Percentiles rank a stretch among this genome's conserved stretches.
phyloP scores from a whole-genome alignment of 2,329 filamentous ascomycete species.

The Xylaria polymorpha region DNA sequence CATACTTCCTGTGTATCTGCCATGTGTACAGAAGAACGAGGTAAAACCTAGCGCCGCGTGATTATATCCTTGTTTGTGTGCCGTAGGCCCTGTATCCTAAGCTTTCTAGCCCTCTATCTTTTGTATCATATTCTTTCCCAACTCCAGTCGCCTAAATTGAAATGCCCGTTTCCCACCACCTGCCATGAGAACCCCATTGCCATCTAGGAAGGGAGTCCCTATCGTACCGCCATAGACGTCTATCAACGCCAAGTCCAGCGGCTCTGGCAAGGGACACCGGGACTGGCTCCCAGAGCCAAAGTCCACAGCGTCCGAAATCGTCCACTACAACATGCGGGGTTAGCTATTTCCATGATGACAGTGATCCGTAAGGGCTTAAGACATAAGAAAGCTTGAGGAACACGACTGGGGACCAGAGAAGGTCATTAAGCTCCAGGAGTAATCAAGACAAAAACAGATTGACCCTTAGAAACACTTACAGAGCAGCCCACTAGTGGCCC shows the following conservation, averaged over 20 bases:
- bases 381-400: background rate
- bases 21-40: background rate
- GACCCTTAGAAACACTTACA: conserved; percentile 36
- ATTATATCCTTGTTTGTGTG: background rate
- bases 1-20: background rate
- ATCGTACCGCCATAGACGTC: conserved; percentile 69
- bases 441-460: background rate
- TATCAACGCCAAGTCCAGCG: conserved; percentile 50
- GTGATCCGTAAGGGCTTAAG: too few relatives aligned
- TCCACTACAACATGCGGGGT: conserved; percentile 57
- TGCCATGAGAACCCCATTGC: conserved; percentile 62
- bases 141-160: conserved; percentile 46
- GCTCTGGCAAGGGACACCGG: conserved; percentile 76
- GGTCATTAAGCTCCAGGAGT: background rate
- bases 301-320: conserved; percentile 77
- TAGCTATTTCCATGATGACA: conserved; percentile 1
- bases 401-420: too few relatives aligned
- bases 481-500: conserved; percentile 72
- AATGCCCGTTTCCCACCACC: conserved; percentile 69
- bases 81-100: conserved; percentile 11
- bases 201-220: conserved; percentile 63
- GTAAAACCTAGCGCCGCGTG: background rate
- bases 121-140: background rate
- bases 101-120: background rate
- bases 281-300: conserved; percentile 87